Base-by-base conservation (phyloP, 176 grass and related monocot genomes). In the Aegilops longissima region DNA sequence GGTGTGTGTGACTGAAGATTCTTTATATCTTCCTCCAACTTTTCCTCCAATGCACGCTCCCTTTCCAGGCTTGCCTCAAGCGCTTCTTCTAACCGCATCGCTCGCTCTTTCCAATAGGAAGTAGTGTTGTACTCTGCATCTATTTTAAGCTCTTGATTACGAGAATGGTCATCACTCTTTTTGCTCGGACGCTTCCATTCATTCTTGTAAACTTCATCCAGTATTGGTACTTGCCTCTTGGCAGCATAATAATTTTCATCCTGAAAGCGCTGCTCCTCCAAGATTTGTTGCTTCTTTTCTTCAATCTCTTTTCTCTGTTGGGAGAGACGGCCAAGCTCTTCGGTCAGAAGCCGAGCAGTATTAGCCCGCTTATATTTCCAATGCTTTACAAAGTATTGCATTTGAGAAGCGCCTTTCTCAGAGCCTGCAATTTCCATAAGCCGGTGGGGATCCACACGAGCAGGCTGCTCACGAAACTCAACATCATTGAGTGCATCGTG, bases 281-380 rank as follows among this genome's bases (percentile, higher is more conserved):
- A 86, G 67, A 98, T 95, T 82, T 95, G 89, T 58, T 87, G 81
- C 51, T 93, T 92, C 54, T 88, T 98, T 49, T 95, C 89, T 66
- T 98, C 95, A 75, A 95, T 85, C 70, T 98, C 93, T 83, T 93
- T 87, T 61, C 93, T 91, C 68, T 93, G 85, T 84, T 93, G 92
- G 68, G 80, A 76, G 30, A 98, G 86, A 80, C 56, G 35, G 65
- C 94, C 73, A 18, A 95, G 35, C 87, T 98, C 81, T 83, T 98
- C 95, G 8, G 40, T 73, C 8, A 98, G 80, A 92, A 98, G 93
- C 27, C 38, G 75, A 88, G 71, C 73, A 85, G 58, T 66, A 84
- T 73, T 84, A 11, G 86, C 91, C 34, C 82, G 76, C 68, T 82
- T 90, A 80, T 92, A 93, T 80, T 93, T 72, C 49, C 66, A 98